Evolutionary conservation across 2,329 filamentous ascomycete species (phyloP).

Genomic region (Aspergillus sclerotialis): DNA sequence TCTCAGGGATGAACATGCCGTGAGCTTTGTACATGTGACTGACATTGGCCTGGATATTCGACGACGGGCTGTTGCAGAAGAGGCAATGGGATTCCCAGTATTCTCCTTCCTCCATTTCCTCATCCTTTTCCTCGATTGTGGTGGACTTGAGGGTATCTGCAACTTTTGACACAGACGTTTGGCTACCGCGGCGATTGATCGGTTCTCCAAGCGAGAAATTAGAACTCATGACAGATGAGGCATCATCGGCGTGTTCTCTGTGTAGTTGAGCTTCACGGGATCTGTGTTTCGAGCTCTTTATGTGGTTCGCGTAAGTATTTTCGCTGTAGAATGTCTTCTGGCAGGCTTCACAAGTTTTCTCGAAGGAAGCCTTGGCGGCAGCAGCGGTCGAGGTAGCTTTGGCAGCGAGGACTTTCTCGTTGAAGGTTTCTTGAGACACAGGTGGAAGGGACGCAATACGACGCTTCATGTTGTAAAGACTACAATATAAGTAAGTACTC

Average conservation of each 20-base stretch:
- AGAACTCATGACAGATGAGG: conserved; percentile 78
- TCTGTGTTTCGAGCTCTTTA: conserved; percentile 86
- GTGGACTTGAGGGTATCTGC: conserved; percentile 70
- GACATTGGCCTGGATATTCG: conserved; percentile 67
- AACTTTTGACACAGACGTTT: conserved; percentile 70
- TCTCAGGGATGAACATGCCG: conserved; percentile 93
- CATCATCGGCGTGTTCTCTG: conserved; percentile 52
- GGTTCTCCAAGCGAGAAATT: conserved; percentile 87
- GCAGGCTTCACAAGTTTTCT: conserved; percentile 74
- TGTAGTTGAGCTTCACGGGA: conserved; percentile 52
- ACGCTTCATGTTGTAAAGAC: conserved; percentile 93
- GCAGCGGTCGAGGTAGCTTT: conserved; percentile 78
- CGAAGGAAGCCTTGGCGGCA: conserved; percentile 80
- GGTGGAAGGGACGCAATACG: conserved; percentile 85
- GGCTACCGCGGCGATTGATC: conserved; percentile 54
- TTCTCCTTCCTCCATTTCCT: conserved; percentile 36
- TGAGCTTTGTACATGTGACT: conserved; percentile 88
- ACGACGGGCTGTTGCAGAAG: conserved; percentile 85
- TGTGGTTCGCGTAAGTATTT: conserved; percentile 89
- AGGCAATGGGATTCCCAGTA: conserved; percentile 58
- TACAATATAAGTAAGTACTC: conserved; percentile 27
- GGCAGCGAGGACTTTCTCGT: conserved; percentile 89
- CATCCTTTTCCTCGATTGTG: conserved; percentile 46
- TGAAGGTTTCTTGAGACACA: conserved; percentile 85
- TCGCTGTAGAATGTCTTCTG: conserved; percentile 93